These are phyloP conservation scores for Pseudomassariella vexata DNA, from an alignment of 2,329 filamentous ascomycete species.

Conservation along the genomic window DNA sequence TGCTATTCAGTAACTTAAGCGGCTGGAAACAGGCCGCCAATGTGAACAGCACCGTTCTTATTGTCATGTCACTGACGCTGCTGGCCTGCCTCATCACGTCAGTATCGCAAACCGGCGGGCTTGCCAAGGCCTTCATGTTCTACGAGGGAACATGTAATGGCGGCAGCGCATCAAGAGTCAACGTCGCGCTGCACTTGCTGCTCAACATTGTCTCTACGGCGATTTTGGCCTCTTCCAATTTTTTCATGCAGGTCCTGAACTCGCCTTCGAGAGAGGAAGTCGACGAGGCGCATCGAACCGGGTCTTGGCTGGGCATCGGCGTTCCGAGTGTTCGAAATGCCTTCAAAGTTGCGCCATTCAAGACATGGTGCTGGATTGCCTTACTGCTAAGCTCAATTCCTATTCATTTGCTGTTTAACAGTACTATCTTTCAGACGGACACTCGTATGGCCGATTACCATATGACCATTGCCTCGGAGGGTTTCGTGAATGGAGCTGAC, in stretches of 20 bases:
- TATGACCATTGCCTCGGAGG: slow-evolving; percentile 7
- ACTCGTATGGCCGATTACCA: background rate
- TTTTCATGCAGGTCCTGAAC: slow-evolving; percentile 14
- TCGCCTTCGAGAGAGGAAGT: slow-evolving; percentile 10
- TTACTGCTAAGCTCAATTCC: slow-evolving; percentile 7
- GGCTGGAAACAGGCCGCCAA: too few relatives aligned
- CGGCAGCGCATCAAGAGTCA: background rate
- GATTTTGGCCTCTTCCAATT: slow-evolving; percentile 10
- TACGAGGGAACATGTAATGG: slow-evolving; percentile 3
- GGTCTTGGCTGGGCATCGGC: slow-evolving; percentile 35
- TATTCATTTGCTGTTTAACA: slow-evolving; percentile 9
- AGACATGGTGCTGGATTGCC: slow-evolving; percentile 3
- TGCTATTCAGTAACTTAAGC: too few relatives aligned
- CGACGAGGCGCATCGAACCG: slow-evolving; percentile 33
- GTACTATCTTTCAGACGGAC: slow-evolving; percentile 5
- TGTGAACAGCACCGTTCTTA: too few relatives aligned
- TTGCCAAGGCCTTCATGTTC: slow-evolving; percentile 4
- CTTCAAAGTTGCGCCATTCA: background rate
- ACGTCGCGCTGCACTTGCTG: slow-evolving; percentile 4
- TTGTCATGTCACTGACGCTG: too few relatives aligned
- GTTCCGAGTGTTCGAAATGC: slow-evolving; percentile 32
- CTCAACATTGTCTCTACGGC: slow-evolving; percentile 6
- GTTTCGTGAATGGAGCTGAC: slow-evolving; percentile 3
- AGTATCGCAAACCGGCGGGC: background rate
- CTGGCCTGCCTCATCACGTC: background rate